Base-by-base conservation (phyloP, 2,329 filamentous ascomycete species). In the Diaporthe sp. region DNA sequence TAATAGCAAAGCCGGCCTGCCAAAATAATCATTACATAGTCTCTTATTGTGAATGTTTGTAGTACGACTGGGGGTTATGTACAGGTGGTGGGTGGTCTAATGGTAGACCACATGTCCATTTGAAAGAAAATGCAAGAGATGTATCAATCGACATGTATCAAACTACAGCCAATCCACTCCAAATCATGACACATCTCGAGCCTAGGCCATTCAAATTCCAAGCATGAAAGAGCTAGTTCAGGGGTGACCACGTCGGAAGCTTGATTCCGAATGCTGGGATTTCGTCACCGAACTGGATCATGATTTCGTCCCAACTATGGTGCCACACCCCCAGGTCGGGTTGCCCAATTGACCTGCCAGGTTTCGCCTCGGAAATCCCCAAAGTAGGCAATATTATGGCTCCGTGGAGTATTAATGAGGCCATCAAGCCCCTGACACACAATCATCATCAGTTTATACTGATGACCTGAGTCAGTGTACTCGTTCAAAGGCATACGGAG, bases 291-390 rank as follows among this genome's bases (percentile, higher is more conserved):
- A 51, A 37, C 5, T 37, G 8, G 42, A 31, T 13, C 22, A 51
- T 22, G 17, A 65, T 34, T 49, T 67, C 62, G 22, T 67, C 62
- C 42, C 62, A 51, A 62, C n/a, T 37, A 17, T n/a, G 31, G 19
- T 65, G 39, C 25, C 22, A 34, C 25, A 46, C 25, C 7, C 25
- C 59, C 59, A 44, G 39, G 25, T 44, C 17, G 15, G 37, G 3
- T 67, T 51, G 44, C 62, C 28, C 15, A 8, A 15, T 37, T 51
- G n/a, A 46, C n/a, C 15, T 44, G n/a, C n/a, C 59, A 44, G 59
- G 9, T 51, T 49, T 37, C 44, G 62, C 44, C 37, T 37, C 28
- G 19, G 9, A 51, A 12, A 15, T 28, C 17, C 1, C 28, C 44
- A 37, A 28, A 49, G 25, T 49, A 37, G 44, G 44, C 15, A 67